Percentiles rank a stretch among this genome's conserved stretches.
These are phyloP conservation scores for Monosporozyma solicola DNA, from an alignment of 805 yeast species.

Conservation along the genomic window DNA sequence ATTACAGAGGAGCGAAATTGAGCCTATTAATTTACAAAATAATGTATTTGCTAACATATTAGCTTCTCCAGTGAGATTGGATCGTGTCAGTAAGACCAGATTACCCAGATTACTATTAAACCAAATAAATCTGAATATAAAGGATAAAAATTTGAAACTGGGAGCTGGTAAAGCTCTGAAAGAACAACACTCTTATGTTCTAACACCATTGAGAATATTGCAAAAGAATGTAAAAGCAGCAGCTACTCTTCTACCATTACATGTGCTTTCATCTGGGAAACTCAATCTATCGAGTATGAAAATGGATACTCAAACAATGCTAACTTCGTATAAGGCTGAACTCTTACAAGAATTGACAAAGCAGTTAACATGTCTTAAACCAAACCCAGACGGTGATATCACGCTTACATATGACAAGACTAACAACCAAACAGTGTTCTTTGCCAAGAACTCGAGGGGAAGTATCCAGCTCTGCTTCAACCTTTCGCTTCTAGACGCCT, in stretches of 20 bases:
- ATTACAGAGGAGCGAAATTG: constrained; percentile 1
- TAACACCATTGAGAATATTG: constrained; percentile 10
- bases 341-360: not conserved
- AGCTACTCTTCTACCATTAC: constrained; percentile 11
- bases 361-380: not conserved
- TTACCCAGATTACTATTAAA: constrained; percentile 35
- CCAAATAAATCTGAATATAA: constrained; percentile 23
- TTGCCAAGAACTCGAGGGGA: not conserved
- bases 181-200: constrained; percentile 16
- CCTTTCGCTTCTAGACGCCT: not conserved
- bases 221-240: constrained; percentile 1
- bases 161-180: constrained; percentile 1
- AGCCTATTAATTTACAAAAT: constrained; percentile 10
- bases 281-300: not conserved
- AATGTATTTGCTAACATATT: constrained; percentile 35
- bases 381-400: not conserved
- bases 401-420: not conserved
- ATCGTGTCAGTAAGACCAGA: constrained; percentile 28
- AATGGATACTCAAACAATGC: not conserved
- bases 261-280: not conserved
- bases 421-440: not conserved
- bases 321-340: not conserved
- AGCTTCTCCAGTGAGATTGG: constrained; percentile 38
- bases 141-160: not conserved
- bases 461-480: not conserved